Base-by-base conservation (phyloP, 345 rosid genomes). In the Boechera divaricarpa region DNA sequence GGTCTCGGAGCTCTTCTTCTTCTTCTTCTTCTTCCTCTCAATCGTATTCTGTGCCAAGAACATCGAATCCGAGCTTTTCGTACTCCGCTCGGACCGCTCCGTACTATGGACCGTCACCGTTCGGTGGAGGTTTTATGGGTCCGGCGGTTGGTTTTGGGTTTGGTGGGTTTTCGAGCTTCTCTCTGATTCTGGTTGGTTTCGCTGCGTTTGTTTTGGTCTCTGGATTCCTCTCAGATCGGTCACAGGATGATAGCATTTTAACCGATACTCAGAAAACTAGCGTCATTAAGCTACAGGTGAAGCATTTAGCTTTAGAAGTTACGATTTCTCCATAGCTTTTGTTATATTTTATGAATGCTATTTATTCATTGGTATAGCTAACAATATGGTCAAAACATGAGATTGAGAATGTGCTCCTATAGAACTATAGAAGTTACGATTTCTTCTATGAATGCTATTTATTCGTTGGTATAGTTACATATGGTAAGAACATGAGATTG, bases 251-350 rank as follows among this genome's bases (percentile, higher is more conserved):
- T 63, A 45, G 87, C 56, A 74, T 91, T 32, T 81, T 90, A 29
- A 84, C 90, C 15, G 93, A 86, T 71, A 83, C 88, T 10, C 90
- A 88, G 74, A 92, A 84, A 83, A 92, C 98, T 38, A 89, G 81
- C 62, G 93, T 95, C 59, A 74, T 95, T 62, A 91, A 95, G 86
- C 89, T 95, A 73, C 99, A 95, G 96, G 99, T 90, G 21, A n/a
- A 55, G 5, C 35, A 52, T 24, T 42, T 32, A 16, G 56, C 18
- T 2, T 18, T 16, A 7, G 13, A 35, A 58, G 63, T 33, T 60
- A 26, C 7, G 6, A 7, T 63, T 26, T 26, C 24, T 26, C 15
- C 4, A 26, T n/a, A 42, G 42, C 16, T 26, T 31, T 28, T 55
- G 35, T 55, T 55, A 29, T 55, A 55, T 63, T 26, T 24, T 42